These are phyloP conservation scores for Agapanthus africanus DNA, from an alignment of 106 monocot genomes.

Conservation along the genomic window DNA sequence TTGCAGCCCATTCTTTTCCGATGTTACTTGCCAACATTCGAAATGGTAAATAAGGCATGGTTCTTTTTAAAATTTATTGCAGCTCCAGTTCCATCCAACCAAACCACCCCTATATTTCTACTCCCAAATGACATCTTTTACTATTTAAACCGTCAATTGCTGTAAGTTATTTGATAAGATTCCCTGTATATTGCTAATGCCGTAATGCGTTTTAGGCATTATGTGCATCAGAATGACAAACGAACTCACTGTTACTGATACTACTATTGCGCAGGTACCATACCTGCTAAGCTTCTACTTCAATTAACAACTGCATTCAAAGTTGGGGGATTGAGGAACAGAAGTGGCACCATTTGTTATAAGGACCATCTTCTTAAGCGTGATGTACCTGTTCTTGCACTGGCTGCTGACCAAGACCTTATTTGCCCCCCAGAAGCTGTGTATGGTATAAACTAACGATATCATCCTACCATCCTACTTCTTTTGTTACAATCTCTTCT, in stretches of 20 bases:
- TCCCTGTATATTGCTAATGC: not conserved
- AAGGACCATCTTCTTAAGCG: conserved; percentile 67
- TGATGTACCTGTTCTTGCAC: conserved; percentile 62
- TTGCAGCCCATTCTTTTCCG: too few relatives aligned
- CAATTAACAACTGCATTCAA: conserved; percentile 86
- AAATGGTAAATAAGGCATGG: too few relatives aligned
- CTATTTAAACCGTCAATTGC: too few relatives aligned
- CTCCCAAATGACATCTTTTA: too few relatives aligned
- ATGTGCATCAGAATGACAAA: not conserved
- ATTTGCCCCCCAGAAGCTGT: conserved; percentile 98
- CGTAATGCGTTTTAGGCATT: too few relatives aligned
- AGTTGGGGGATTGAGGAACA: conserved; percentile 57
- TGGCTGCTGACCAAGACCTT: conserved; percentile 86
- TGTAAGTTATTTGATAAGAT: not conserved
- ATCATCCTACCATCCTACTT: too few relatives aligned
- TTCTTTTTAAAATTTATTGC: too few relatives aligned
- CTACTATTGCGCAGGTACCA: conserved; percentile 46
- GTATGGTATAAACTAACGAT: conserved; percentile 68
- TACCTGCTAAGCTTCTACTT: conserved; percentile 77
- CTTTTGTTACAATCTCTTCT: not conserved
- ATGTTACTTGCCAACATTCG: too few relatives aligned
- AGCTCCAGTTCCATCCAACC: too few relatives aligned
- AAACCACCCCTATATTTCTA: too few relatives aligned
- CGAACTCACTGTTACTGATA: not conserved
- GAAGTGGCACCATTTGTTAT: conserved; percentile 61